phyloP scores from a whole-genome alignment of 2,329 filamentous ascomycete species.

The Phialophora verrucosa region DNA sequence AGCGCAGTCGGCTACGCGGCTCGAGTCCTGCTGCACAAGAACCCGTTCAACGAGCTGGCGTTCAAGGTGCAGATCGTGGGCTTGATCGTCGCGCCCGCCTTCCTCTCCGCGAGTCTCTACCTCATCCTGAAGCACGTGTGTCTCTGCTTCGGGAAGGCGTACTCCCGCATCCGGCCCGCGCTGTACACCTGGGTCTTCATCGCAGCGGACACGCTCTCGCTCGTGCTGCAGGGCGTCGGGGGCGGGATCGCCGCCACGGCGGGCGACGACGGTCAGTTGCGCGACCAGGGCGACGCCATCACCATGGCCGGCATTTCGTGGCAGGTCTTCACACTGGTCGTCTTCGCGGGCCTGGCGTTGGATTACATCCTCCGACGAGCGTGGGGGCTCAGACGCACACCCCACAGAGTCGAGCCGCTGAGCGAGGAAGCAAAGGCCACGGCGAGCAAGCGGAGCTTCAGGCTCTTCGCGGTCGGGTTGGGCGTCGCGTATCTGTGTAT shows the following conservation, averaged over 20 bases:
- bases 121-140: neutral
- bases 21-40: neutral
- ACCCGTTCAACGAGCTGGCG: neutral
- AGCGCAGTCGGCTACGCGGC: neutral
- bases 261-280: too few species aligned
- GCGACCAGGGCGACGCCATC: neutral
- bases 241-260: neutral
- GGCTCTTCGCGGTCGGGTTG: too few species aligned
- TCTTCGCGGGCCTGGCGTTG: neutral
- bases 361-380: too few species aligned
- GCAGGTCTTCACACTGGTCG: neutral
- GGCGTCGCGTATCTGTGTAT: too few species aligned
- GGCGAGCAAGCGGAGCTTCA: too few species aligned
- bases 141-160: neutral
- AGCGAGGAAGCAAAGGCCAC: too few species aligned
- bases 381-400: too few species aligned
- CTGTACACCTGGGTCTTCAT: neutral
- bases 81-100: neutral
- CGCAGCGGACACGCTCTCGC: neutral
- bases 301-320: neutral
- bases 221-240: neutral
- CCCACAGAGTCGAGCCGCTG: too few species aligned
- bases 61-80: neutral
- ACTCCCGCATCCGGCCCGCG: neutral
- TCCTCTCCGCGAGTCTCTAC: constrained; percentile 2